Evolutionary conservation across 768 basidiomycete genomes (phyloP).

Genomic region (Russula sp.): DNA sequence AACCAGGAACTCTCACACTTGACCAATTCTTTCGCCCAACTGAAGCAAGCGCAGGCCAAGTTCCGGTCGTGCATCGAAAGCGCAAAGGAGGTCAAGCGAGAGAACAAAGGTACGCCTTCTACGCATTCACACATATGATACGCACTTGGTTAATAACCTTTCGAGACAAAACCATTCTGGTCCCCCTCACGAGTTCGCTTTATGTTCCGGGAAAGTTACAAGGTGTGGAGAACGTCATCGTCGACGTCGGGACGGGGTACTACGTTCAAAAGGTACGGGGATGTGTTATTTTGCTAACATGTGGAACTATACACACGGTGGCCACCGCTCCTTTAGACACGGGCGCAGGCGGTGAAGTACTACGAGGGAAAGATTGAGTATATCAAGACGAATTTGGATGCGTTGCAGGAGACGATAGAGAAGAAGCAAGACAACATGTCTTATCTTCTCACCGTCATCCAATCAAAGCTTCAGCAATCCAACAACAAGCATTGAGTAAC

Average conservation of each 20-base stretch:
- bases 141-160: not conserved
- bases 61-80: constrained; percentile 86
- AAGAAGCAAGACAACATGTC: constrained; percentile 90
- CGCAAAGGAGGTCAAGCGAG: constrained; percentile 66
- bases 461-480: constrained; percentile 50
- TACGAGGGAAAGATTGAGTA: constrained; percentile 80
- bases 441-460: constrained; percentile 69
- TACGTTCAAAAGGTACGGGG: constrained; percentile 83
- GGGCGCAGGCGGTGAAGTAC: constrained; percentile 73
- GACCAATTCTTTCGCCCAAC: constrained; percentile 86
- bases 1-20: constrained; percentile 86
- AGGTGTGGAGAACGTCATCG: constrained; percentile 82
- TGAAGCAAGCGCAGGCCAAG: constrained; percentile 90
- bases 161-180: constrained; percentile 81
- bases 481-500: constrained; percentile 12
- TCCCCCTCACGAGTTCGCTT: constrained; percentile 91
- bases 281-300: not conserved
- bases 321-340: constrained; percentile 54
- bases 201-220: constrained; percentile 91
- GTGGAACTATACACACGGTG: not conserved
- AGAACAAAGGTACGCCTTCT: constrained; percentile 51
- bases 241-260: constrained; percentile 96
- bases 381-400: constrained; percentile 79
- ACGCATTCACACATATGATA: not conserved
- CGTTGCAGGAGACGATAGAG: constrained; percentile 82